Evolutionary conservation across 1,139 yeast genomes (phyloP), one percentile per base, ranked within the genome.

Genomic region (Candida smagusa): DNA sequence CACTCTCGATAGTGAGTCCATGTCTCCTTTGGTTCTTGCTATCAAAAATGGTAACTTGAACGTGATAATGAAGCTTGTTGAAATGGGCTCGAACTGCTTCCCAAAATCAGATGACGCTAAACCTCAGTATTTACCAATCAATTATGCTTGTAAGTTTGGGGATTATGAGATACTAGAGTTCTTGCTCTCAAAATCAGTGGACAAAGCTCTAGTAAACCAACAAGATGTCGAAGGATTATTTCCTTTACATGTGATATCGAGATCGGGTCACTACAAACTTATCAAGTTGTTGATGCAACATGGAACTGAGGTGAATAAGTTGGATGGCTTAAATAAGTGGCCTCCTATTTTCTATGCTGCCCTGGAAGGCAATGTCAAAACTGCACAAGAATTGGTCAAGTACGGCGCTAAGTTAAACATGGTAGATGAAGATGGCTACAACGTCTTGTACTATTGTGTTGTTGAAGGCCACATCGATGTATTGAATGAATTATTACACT

Each of bases 261-360:
- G 95, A 38, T 81, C 86, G 5, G 97, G 97, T 0, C 89, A 84
- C 54, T 68, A 72, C 46, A 67, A 79, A 37, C 67, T 90, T 30
- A 80, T 90, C 12, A 77, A 81, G 12, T 59, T 90, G 35, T 65
- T 92, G 34, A 77, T 85, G 6, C 66, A 76, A 21, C 74, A 82
- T 47, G 95, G 95, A 4, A 88, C 94, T 1, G 80, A 85, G 51
- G 79, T 90, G 6, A 86, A 92, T 57, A 82, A 78, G 42, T 57
- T 81, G 9, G 97, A 92, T 61, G 84, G 87, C 40, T 79, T 88
- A 41, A 88, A 89, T 55, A 85, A 84, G 49, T 92, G 97, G 97
- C 82, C 97, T 0, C 96, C 97, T 0, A 72, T 92, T 5, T 88
- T 90, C 53, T 90, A 92, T 58, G 87, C 96, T 9, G 92, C 92